phyloP scores from a whole-genome alignment of 768 basidiomycete genomes.

The Leucocoprinus birnbaumii region DNA sequence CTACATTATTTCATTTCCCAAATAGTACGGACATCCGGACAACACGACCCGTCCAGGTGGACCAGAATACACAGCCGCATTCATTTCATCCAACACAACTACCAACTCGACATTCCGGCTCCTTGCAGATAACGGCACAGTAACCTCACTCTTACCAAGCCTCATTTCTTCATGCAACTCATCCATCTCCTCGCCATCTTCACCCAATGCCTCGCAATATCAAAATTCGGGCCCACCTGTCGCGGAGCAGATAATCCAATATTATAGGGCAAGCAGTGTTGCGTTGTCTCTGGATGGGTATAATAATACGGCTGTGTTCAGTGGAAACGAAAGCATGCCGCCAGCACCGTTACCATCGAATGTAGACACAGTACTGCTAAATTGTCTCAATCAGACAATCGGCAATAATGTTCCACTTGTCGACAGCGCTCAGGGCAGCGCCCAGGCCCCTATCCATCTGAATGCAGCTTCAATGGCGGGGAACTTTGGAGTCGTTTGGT shows the following conservation, averaged over 20 bases:
- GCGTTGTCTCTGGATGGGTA: constrained; percentile 63
- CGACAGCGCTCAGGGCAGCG: too few species aligned
- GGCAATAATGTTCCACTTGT: constrained; percentile 55
- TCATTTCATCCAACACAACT: constrained; percentile 27
- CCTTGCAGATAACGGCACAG: constrained; percentile 41
- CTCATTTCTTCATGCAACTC: constrained; percentile 25
- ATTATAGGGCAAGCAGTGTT: constrained; percentile 65
- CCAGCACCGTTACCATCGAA: constrained; percentile 48
- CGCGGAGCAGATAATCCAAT: constrained; percentile 58
- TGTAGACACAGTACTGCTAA: constrained; percentile 44
- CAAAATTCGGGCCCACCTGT: constrained; percentile 17
- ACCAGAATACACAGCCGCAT: constrained; percentile 33
- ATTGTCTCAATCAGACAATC: constrained; percentile 64
- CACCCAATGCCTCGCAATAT: constrained; percentile 24
- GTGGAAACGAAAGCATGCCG: constrained; percentile 16
- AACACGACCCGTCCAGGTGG: constrained; percentile 47
- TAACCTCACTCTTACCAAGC: constrained; percentile 34
- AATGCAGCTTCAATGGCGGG: too few species aligned
- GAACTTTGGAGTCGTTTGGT: too few species aligned
- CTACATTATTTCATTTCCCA: not conserved
- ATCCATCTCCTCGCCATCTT: constrained; percentile 25
- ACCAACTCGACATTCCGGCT: constrained; percentile 37
- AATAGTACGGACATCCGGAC: constrained; percentile 38
- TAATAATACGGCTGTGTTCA: constrained; percentile 55
- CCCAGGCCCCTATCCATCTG: too few species aligned